Evolutionary conservation across 2,329 filamentous ascomycete species (phyloP).

Genomic region (Orbilia blumenaviensis): DNA sequence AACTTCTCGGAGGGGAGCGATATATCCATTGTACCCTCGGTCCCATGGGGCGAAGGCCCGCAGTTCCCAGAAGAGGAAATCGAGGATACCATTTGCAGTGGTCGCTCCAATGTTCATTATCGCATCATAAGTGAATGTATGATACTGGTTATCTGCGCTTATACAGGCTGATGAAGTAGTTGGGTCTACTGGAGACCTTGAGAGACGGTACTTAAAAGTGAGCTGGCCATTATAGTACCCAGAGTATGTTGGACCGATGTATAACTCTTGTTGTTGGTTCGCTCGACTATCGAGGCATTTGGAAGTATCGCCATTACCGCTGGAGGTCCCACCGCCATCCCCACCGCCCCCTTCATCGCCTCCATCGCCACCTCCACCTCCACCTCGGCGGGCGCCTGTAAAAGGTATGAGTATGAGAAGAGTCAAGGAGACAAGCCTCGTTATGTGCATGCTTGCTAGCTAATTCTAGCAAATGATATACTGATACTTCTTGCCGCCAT

Average conservation of each 20-base stretch:
- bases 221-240: slow-evolving; percentile 30
- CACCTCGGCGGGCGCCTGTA: background rate
- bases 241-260: slow-evolving; percentile 21
- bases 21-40: background rate
- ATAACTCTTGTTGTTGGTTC: slow-evolving; percentile 35
- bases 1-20: slow-evolving; percentile 31
- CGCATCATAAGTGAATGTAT: slow-evolving; percentile 37
- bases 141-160: slow-evolving; percentile 18
- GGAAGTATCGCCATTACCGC: background rate
- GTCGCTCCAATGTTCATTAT: slow-evolving; percentile 41
- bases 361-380: background rate
- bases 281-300: slow-evolving; percentile 27
- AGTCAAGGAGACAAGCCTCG: background rate
- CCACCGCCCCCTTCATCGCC: background rate
- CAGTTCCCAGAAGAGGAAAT: slow-evolving; percentile 31
- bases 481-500: background rate
- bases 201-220: slow-evolving; percentile 38
- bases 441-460: background rate
- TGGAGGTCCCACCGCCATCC: background rate
- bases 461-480: background rate
- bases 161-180: slow-evolving; percentile 10
- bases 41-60: slow-evolving; percentile 22
- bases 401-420: background rate
- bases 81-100: background rate
- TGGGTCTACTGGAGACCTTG: background rate